These are phyloP conservation scores for Taphrina populina DNA, from an alignment of 1,139 yeast species.

Conservation along the genomic window DNA sequence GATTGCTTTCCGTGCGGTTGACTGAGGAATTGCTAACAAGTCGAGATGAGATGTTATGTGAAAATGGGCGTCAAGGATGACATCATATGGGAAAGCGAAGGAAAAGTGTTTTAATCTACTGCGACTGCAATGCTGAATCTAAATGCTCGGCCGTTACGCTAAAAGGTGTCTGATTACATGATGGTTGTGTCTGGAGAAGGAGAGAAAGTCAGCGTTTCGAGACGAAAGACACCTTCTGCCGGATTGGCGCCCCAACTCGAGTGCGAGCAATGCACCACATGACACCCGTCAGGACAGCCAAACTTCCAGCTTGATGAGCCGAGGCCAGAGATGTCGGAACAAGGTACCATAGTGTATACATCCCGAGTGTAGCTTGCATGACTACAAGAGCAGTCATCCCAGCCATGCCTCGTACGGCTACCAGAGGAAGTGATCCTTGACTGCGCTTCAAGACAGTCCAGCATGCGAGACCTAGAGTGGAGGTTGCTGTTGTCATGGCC, in stretches of 20 bases:
- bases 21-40: no score
- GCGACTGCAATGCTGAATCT: no score
- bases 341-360: conserved; percentile 74
- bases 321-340: conserved; percentile 95
- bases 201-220: no score
- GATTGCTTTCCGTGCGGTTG: no score
- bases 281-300: conserved; percentile 78
- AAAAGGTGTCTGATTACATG: no score
- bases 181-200: no score
- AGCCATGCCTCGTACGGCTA: conserved; percentile 58
- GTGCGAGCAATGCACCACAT: conserved; percentile 43
- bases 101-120: no score
- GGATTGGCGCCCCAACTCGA: not conserved
- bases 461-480: conserved; percentile 64
- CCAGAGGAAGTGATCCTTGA: conserved; percentile 55
- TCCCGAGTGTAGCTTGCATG: conserved; percentile 81
- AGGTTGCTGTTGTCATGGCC: conserved; percentile 76
- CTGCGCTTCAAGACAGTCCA: conserved; percentile 58
- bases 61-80: no score
- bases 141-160: no score
- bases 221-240: no score
- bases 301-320: conserved; percentile 95
- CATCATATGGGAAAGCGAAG: no score
- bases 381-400: conserved; percentile 58
- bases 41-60: no score